Evolutionary conservation across 768 basidiomycete genomes (phyloP).

Genomic region (Asterophora parasitica): DNA sequence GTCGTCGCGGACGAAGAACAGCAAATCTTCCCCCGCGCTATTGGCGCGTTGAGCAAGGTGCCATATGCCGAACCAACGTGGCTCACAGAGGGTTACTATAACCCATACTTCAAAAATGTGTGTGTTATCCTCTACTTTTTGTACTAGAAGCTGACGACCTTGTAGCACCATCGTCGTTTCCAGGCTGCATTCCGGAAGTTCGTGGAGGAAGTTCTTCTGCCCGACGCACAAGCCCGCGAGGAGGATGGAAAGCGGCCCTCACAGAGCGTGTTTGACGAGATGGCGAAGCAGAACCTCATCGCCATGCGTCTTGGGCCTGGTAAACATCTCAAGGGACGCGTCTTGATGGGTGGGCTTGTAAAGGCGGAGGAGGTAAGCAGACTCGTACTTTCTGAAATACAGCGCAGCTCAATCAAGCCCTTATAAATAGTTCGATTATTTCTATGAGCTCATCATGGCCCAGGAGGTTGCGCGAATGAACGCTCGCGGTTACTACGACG

Average conservation of each 20-base stretch:
- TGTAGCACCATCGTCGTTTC: slow-evolving; percentile 26
- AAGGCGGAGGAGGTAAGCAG: slow-evolving; percentile 63
- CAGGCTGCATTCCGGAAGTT: slow-evolving; percentile 64
- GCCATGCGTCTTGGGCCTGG: slow-evolving; percentile 88
- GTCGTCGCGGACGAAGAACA: slow-evolving; percentile 58
- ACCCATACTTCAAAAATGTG: slow-evolving; percentile 72
- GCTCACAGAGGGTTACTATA: slow-evolving; percentile 63
- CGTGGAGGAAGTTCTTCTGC: slow-evolving; percentile 61
- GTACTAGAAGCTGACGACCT: neutral
- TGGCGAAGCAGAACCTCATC: slow-evolving; percentile 39
- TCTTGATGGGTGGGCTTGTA: slow-evolving; percentile 67
- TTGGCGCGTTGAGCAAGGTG: slow-evolving; percentile 64
- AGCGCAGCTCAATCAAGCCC: neutral
- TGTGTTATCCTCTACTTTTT: slow-evolving; percentile 29
- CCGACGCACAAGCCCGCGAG: slow-evolving; percentile 58
- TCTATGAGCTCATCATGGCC: slow-evolving; percentile 73
- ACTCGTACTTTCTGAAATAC: neutral
- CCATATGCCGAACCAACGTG: slow-evolving; percentile 91
- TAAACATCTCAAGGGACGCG: slow-evolving; percentile 72
- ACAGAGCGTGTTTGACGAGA: slow-evolving; percentile 63
- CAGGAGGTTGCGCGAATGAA: slow-evolving; percentile 68
- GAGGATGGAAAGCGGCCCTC: slow-evolving; percentile 78
- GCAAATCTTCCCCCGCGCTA: slow-evolving; percentile 36
- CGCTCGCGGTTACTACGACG: slow-evolving; percentile 76
- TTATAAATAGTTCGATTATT: slow-evolving; percentile 63